These are phyloP conservation scores for Aquilaria sinensis DNA, from an alignment of 345 rosid species.

Conservation along the genomic window DNA sequence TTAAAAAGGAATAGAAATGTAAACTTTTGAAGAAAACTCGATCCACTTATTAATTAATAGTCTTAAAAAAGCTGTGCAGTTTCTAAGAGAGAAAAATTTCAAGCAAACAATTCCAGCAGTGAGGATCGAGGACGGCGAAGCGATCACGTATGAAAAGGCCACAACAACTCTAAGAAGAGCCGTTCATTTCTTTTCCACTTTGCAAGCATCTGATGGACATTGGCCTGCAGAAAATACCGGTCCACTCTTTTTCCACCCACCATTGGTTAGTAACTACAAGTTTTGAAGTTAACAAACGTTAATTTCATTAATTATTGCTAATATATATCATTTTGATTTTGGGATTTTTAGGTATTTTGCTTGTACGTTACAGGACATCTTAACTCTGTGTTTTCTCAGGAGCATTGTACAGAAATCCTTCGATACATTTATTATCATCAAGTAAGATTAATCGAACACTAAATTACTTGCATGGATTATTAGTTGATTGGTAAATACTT, in stretches of 20 bases:
- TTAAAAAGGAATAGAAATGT: too few species aligned
- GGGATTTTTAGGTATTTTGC: constrained; percentile 27
- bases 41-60: too few species aligned
- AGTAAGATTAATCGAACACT: constrained; percentile 10
- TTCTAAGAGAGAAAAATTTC: constrained; percentile 48
- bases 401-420: constrained; percentile 38
- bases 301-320: not conserved
- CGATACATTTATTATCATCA: constrained; percentile 47
- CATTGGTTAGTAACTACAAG: constrained; percentile 29
- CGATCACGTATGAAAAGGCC: constrained; percentile 37
- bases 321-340: not conserved
- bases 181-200: constrained; percentile 44
- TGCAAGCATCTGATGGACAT: constrained; percentile 58
- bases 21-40: too few species aligned
- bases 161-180: constrained; percentile 37
- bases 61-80: constrained; percentile 20
- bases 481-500: not conserved
- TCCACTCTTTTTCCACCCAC: constrained; percentile 58
- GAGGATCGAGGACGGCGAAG: constrained; percentile 38
- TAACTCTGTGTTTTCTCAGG: constrained; percentile 24
- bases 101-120: constrained; percentile 34
- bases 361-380: constrained; percentile 39
- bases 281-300: not conserved
- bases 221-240: constrained; percentile 75
- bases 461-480: too few species aligned